Evolutionary conservation across 164 flowering plant genomes (phyloP).

Genomic region (Stephania yunnanensis): DNA sequence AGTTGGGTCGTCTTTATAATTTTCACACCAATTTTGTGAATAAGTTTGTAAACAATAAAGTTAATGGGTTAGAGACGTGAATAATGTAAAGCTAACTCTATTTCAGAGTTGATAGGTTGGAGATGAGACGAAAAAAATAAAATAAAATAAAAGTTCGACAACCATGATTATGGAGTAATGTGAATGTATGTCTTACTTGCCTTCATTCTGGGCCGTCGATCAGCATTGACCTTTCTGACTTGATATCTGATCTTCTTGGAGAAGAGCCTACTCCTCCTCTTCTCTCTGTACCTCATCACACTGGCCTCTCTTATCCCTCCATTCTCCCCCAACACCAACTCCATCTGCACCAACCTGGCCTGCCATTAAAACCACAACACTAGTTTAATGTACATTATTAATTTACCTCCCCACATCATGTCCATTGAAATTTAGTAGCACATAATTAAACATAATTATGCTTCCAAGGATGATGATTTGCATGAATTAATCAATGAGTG

Average conservation of each 20-base stretch:
- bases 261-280: conserved; percentile 71
- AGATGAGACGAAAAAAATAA: too few relatives aligned
- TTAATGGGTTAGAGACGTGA: too few relatives aligned
- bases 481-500: too few relatives aligned
- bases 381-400: too few relatives aligned
- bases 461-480: too few relatives aligned
- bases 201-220: conserved; percentile 95
- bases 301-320: conserved; percentile 89
- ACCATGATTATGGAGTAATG: too few relatives aligned
- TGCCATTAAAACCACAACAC: conserved; percentile 23
- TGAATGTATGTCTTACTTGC: conserved; percentile 23
- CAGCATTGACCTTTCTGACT: conserved; percentile 89
- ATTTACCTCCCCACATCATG: background rate
- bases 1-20: too few relatives aligned
- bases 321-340: conserved; percentile 50
- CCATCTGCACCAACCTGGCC: conserved; percentile 72
- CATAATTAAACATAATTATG: background rate
- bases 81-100: too few relatives aligned
- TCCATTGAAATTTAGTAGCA: background rate
- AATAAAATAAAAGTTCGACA: too few relatives aligned
- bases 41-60: too few relatives aligned
- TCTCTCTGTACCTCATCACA: conserved; percentile 82
- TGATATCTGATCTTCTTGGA: conserved; percentile 91
- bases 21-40: too few relatives aligned
- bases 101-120: too few relatives aligned